phyloP scores from a whole-genome alignment of 2,329 filamentous ascomycete genomes.

The Xylariales sp. region DNA sequence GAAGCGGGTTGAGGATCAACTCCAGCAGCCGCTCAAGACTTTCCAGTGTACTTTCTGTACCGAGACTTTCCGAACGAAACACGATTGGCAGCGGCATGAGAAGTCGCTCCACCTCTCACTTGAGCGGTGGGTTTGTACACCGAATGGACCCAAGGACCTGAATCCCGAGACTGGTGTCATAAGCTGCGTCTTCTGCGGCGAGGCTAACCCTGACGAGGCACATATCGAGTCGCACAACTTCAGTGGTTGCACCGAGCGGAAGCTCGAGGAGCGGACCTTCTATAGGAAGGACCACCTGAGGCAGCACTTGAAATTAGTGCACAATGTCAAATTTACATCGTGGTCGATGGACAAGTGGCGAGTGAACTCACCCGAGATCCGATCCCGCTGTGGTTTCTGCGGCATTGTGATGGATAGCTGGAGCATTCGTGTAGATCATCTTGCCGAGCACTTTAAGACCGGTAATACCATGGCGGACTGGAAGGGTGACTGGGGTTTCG shows the following conservation, averaged over 20 bases:
- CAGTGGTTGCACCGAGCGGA: slow-evolving; percentile 62
- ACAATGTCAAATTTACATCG: slow-evolving; percentile 54
- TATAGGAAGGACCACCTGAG: slow-evolving; percentile 65
- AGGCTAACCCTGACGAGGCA: slow-evolving; percentile 47
- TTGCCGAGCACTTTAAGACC: slow-evolving; percentile 65
- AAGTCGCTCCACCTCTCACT: slow-evolving; percentile 62
- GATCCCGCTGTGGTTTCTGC: slow-evolving; percentile 63
- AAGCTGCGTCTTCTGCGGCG: slow-evolving; percentile 56
- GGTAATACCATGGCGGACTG: slow-evolving; percentile 64
- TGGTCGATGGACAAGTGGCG: slow-evolving; percentile 66
- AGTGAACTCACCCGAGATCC: slow-evolving; percentile 54
- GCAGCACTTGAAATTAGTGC: slow-evolving; percentile 60
- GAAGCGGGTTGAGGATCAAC: slow-evolving; percentile 30
- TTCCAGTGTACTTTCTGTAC: slow-evolving; percentile 68
- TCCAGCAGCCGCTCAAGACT: slow-evolving; percentile 45
- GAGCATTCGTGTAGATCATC: slow-evolving; percentile 56
- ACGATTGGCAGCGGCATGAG: slow-evolving; percentile 69
- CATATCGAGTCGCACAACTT: slow-evolving; percentile 58
- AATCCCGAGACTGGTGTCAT: slow-evolving; percentile 55
- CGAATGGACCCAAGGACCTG: slow-evolving; percentile 49
- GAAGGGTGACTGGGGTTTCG: slow-evolving; percentile 69
- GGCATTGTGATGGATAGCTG: slow-evolving; percentile 58
- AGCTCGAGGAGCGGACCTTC: slow-evolving; percentile 57
- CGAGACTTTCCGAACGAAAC: slow-evolving; percentile 63
- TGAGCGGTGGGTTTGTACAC: slow-evolving; percentile 61